Evolutionary conservation across 345 rosid genomes (phyloP).

Genomic region (Salix koriyanagi): DNA sequence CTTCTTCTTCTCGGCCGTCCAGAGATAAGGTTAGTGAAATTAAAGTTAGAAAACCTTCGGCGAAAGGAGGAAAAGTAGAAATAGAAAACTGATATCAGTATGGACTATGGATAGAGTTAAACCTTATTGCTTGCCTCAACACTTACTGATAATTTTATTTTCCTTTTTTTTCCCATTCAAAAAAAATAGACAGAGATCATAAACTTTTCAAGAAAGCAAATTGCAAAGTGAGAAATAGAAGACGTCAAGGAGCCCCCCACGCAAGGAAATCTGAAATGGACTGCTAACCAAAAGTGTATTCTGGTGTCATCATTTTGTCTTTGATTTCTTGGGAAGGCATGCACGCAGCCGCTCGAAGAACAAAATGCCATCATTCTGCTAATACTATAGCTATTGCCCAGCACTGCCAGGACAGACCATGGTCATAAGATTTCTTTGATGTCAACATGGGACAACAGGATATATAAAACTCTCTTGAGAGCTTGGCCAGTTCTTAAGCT

Average conservation of each 20-base stretch:
- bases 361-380: not conserved
- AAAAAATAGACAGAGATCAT: not conserved
- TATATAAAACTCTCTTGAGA: too few species aligned
- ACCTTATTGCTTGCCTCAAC: slow-evolving; percentile 1
- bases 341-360: not conserved
- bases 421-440: too few species aligned
- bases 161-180: not conserved
- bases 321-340: slow-evolving; percentile 14
- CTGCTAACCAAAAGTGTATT: slow-evolving; percentile 21
- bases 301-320: slow-evolving; percentile 30
- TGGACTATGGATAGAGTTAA: not conserved
- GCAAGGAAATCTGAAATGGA: slow-evolving; percentile 16
- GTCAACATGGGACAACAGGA: too few species aligned
- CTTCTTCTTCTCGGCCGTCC: slow-evolving; percentile 20
- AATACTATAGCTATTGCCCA: too few species aligned
- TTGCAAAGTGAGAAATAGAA: not conserved
- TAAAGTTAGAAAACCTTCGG: slow-evolving; percentile 7
- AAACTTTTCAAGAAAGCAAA: slow-evolving; percentile 6
- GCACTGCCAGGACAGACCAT: too few species aligned
- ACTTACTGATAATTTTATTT: not conserved
- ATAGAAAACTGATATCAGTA: not conserved
- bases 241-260: slow-evolving; percentile 13
- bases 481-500: too few species aligned
- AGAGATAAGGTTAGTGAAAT: slow-evolving; percentile 7
- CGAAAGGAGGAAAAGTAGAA: not conserved